Percentiles rank a stretch among this genome's conserved stretches.
phyloP scores from a whole-genome alignment of 2,329 filamentous ascomycete genomes.

The Hypoxylon sp. region DNA sequence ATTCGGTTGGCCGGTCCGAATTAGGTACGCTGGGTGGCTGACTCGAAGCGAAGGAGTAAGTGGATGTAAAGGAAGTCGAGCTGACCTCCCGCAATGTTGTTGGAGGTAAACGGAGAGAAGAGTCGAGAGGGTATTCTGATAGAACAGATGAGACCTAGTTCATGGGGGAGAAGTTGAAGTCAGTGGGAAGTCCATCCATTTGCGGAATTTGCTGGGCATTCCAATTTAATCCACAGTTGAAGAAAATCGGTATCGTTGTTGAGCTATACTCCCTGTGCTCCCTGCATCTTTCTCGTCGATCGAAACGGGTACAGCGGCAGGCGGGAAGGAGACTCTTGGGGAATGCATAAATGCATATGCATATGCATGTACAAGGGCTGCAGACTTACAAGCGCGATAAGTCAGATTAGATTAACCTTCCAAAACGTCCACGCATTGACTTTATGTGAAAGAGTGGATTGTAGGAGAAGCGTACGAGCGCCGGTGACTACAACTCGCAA shows the following conservation, averaged over 20 bases:
- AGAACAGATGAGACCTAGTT: slow-evolving; percentile 19
- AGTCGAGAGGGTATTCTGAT: slow-evolving; percentile 2
- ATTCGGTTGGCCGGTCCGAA: slow-evolving; percentile 30
- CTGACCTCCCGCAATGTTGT: slow-evolving; percentile 33
- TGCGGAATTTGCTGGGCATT: slow-evolving; percentile 18
- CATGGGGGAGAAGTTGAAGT: slow-evolving; percentile 19
- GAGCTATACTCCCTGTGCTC: slow-evolving; percentile 21
- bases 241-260: slow-evolving; percentile 34
- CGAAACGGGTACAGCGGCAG: slow-evolving; percentile 29
- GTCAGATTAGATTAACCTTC: slow-evolving; percentile 26
- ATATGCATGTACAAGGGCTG: slow-evolving; percentile 15
- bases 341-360: slow-evolving; percentile 28
- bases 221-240: slow-evolving; percentile 31
- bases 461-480: slow-evolving; percentile 4
- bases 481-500: slow-evolving; percentile 9
- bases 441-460: slow-evolving; percentile 12
- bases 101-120: neutral
- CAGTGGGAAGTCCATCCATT: slow-evolving; percentile 19
- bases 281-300: slow-evolving; percentile 14
- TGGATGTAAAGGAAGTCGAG: slow-evolving; percentile 18
- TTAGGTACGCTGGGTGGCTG: slow-evolving; percentile 21
- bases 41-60: slow-evolving; percentile 21
- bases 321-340: slow-evolving; percentile 11
- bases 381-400: slow-evolving; percentile 16
- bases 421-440: slow-evolving; percentile 14